These are phyloP conservation scores for Mycena rebaudengoi DNA, from an alignment of 768 basidiomycete genomes.

Conservation along the genomic window DNA sequence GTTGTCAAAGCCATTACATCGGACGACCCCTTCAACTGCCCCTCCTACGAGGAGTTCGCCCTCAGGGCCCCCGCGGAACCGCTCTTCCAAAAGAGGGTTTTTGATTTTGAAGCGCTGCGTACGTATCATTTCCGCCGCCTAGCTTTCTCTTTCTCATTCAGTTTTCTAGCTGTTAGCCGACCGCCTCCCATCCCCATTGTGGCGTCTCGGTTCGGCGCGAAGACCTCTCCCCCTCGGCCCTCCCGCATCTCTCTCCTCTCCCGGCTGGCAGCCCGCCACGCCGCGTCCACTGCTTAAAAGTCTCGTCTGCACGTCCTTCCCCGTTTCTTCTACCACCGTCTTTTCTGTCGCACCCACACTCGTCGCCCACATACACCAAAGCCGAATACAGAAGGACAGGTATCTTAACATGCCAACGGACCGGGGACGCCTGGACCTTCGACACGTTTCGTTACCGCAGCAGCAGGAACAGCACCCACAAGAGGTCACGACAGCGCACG, in stretches of 20 bases:
- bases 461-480: slow-evolving; percentile 4
- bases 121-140: too few relatives aligned
- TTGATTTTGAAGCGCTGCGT: too few relatives aligned
- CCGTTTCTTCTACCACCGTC: background rate
- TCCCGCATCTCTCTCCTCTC: background rate
- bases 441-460: background rate
- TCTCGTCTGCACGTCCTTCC: too few relatives aligned
- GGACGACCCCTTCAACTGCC: background rate
- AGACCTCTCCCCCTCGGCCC: background rate
- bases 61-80: background rate
- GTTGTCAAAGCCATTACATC: background rate
- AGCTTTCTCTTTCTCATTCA: background rate
- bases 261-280: background rate
- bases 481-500: too few relatives aligned
- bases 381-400: background rate
- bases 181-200: background rate
- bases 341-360: background rate
- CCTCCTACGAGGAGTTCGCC: slow-evolving; percentile 6
- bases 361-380: background rate
- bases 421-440: slow-evolving; percentile 10
- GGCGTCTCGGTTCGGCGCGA: background rate
- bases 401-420: slow-evolving; percentile 7
- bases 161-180: background rate
- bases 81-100: background rate
- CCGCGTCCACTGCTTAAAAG: too few relatives aligned